Conservation (phyloP, 768 basidiomycete genomes). For the Pulveroboletus sp. region DNA sequence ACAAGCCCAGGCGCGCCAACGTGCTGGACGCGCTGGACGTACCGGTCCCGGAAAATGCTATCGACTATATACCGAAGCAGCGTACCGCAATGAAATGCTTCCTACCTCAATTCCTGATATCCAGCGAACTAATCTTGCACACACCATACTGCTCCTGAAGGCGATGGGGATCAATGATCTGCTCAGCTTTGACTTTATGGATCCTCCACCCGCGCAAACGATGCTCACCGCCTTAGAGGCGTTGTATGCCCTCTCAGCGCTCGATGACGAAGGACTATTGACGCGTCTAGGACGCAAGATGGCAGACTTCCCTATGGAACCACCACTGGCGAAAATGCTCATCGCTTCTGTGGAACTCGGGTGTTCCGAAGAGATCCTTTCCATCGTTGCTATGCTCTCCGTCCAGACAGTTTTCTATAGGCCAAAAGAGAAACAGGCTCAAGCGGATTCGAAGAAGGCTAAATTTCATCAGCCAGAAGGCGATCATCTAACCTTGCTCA, state of each 20-base stretch:
- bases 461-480: conserved; percentile 99
- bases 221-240: conserved; percentile 96
- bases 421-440: conserved; percentile 99
- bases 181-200: conserved; percentile 99
- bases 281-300: conserved; percentile 96
- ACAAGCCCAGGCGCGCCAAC: conserved; percentile 95
- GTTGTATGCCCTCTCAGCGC: conserved; percentile 90
- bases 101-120: conserved; percentile 98
- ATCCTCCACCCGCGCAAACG: conserved; percentile 94
- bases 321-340: conserved; percentile 93
- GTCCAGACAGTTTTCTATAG: conserved; percentile 97
- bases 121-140: conserved; percentile 88
- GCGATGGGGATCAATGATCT: conserved; percentile 99
- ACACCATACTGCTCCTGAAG: conserved; percentile 92
- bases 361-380: conserved; percentile 97
- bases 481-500: conserved; percentile 86
- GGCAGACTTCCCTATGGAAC: conserved; percentile 99
- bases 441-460: conserved; percentile 99
- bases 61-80: conserved; percentile 95
- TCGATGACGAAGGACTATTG: conserved; percentile 94
- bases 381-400: conserved; percentile 96
- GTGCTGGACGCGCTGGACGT: conserved; percentile 93
- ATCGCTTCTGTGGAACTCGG: conserved; percentile 97
- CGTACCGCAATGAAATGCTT: conserved; percentile 98
- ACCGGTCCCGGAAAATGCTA: conserved; percentile 99